Evolutionary conservation across 768 basidiomycete genomes (phyloP), one percentile per base, ranked within the genome.

Genomic region (Lactifluus volemus): DNA sequence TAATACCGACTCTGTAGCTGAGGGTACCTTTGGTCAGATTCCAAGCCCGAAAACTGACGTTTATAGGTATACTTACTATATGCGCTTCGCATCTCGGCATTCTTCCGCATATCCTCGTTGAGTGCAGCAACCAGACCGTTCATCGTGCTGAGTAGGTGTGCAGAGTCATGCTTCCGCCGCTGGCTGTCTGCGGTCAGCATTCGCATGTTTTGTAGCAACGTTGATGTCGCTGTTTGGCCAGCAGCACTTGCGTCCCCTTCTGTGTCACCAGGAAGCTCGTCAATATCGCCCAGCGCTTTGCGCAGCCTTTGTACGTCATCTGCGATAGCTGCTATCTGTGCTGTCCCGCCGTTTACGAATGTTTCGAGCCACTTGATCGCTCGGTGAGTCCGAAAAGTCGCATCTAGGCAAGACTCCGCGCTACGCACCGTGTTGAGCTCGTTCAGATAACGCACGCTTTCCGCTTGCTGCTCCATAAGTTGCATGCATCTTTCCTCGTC

Each of bases 281-380:
- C 59, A 4, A 57, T 48, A 17, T 67, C 61, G 1, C 83, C 83
- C 5, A 89, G 72, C 25, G 79, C 77, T 58, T 74, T 69, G 67
- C 81, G 84, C 25, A 93, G 73, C 29, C 80, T 77, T 39, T 88
- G 81, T 1, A 92, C 74, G 53, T 80, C 80, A 17, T 75, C 74
- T 10, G 83, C 80, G 14, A 91, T 75, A 39, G 75, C 73, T 67
- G 86, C 81, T 25, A 89, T 84, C 64, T 91, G 88, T 14, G 81
- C 79, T 0, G 84, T 85, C n/a, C 86, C 85, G 48, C 84, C 84
- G 44, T 83, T 84, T 42, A 92, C 88, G 70, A 92, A 92, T 3
- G 83, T 75, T 66, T 93, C 92, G 45, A 94, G 79, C 92, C 92
- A 94, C 83, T 88, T 66, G 47, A 67, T 67, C 36, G 59, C 15